Evolutionary conservation across 2,329 filamentous ascomycete genomes (phyloP).

Genomic region (Pseudocercospora macadamiae): DNA sequence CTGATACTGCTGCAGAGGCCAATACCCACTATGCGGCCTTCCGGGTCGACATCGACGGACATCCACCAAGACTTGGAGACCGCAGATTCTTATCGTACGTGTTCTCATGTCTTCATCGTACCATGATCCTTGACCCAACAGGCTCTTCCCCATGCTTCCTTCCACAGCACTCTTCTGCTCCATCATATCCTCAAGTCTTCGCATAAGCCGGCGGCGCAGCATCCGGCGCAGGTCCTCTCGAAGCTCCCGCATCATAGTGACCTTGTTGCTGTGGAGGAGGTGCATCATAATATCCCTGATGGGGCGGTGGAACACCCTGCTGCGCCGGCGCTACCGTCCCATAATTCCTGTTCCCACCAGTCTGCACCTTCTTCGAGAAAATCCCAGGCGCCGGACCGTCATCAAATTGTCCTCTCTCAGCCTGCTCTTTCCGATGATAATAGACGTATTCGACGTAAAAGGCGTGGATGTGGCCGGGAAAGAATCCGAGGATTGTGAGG

Average conservation of each 20-base stretch:
- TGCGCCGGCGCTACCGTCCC: constrained; percentile 29
- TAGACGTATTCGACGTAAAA: constrained; percentile 85
- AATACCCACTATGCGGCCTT: no score
- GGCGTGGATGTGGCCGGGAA: constrained; percentile 72
- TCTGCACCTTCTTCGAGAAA: constrained; percentile 73
- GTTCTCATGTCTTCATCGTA: no score
- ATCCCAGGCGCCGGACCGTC: constrained; percentile 66
- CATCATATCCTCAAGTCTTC: neutral
- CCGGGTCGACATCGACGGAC: no score
- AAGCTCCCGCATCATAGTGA: neutral
- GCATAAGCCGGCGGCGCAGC: neutral
- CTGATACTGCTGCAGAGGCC: no score
- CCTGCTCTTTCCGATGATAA: constrained; percentile 71
- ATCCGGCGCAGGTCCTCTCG: neutral
- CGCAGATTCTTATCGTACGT: no score
- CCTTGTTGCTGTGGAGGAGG: neutral
- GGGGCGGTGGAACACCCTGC: constrained; percentile 1
- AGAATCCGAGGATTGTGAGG: constrained; percentile 57
- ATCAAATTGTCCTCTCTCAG: constrained; percentile 59
- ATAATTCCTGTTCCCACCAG: constrained; percentile 55
- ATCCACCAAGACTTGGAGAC: no score
- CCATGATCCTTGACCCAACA: no score
- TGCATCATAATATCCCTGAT: neutral
- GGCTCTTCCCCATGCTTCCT: no score
- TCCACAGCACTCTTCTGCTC: neutral